phyloP scores from a whole-genome alignment of 345 rosid genomes.

The Populus euphratica region DNA sequence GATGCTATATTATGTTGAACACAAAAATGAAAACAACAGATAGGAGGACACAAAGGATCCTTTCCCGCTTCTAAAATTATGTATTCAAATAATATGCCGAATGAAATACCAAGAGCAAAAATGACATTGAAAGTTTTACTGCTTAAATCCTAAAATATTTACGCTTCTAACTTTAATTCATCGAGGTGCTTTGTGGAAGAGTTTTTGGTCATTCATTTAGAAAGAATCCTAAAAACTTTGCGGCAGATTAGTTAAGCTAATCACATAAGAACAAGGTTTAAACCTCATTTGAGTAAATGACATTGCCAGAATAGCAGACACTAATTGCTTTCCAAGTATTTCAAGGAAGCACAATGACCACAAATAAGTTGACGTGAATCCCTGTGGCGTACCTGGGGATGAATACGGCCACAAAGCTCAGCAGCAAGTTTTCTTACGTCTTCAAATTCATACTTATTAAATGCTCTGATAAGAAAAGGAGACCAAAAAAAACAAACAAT shows the following conservation, averaged over 20 bases:
- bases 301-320: constrained; percentile 3
- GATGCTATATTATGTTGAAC: neutral
- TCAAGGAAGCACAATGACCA: constrained; percentile 14
- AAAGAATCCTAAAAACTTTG: neutral
- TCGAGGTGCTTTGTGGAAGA: too few relatives aligned
- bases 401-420: constrained; percentile 89
- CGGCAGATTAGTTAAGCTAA: neutral
- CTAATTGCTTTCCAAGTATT: neutral
- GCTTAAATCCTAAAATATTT: too few relatives aligned
- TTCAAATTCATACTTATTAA: constrained; percentile 64
- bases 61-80: neutral
- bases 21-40: neutral
- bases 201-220: neutral
- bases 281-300: neutral
- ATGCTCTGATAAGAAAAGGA: constrained; percentile 51
- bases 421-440: constrained; percentile 87
- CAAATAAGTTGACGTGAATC: constrained; percentile 6
- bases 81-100: neutral
- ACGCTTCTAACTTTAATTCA: too few relatives aligned
- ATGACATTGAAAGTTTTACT: neutral
- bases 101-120: neutral
- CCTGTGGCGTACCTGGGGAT: constrained; percentile 51
- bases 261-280: neutral
- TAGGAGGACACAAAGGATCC: neutral
- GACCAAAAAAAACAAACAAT: neutral